Base-by-base conservation (phyloP, 441 rosid species). In the Populus hybrid region DNA sequence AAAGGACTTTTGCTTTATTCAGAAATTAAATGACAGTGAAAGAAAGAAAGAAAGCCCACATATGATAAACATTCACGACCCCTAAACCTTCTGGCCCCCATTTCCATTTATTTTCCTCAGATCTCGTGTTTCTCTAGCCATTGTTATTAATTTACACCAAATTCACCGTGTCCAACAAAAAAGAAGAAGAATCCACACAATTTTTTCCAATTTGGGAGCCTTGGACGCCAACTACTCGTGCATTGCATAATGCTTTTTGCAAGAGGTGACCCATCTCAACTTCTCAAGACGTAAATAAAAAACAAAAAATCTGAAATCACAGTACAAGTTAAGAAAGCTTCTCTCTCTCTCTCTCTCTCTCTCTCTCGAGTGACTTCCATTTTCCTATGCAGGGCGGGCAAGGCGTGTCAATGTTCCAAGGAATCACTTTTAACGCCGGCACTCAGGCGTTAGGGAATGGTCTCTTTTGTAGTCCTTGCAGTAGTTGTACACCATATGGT, bases 401-500 rank as follows among this genome's bases (percentile, higher is more conserved):
- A 46, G 57, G 57, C 6, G 20, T 46, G 20, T 46, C 57, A 14
- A 46, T 46, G 57, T 12, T 46, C 26, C 42, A 72, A 7, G 12
- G 12, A 42, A 8, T 73, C 59, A 4, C 69, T 38, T 67, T 70
- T 79, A 77, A 69, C 76, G 66, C 83, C 79, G 68, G 80, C 99
- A 95, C 81, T 95, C 99, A 1, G 99, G 98, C 18, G 97, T 95
- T 65, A 88, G 79, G 78, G 94, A 89, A 78, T 90, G 98, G 77
- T 95, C 95, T 65, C 99, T 86, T 50, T 86, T 92, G 67, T 76
- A 77, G 82, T 95, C 99, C 79, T 69, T 70, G 83, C 99, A 95
- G 73, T 95, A 95, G 78, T 95, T 80, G 72, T 95, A 95, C 5
- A 89, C 88, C 93, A 93, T 57, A 73, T 84, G 87, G 77, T 86